These are phyloP conservation scores for Taphrina populina DNA, from an alignment of 1,139 yeast species.

Conservation along the genomic window DNA sequence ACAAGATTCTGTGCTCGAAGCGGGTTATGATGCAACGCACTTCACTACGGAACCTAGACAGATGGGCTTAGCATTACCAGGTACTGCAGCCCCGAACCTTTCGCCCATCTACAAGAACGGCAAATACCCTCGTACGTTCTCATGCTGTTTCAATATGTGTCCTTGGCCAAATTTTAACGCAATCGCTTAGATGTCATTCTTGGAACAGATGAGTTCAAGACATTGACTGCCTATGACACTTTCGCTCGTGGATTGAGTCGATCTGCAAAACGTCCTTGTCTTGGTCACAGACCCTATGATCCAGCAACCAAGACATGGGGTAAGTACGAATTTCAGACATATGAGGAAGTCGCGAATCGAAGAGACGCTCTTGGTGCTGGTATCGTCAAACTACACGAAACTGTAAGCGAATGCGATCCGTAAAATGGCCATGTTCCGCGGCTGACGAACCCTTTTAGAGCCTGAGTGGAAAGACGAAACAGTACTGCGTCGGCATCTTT, in stretches of 20 bases:
- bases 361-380: conserved; percentile 64
- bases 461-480: conserved; percentile 39
- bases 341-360: conserved; percentile 49
- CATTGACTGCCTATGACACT: conserved; percentile 54
- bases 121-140: conserved; percentile 49
- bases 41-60: conserved; percentile 41
- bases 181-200: conserved; percentile 47
- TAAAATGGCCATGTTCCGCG: conserved; percentile 38
- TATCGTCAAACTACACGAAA: conserved; percentile 48
- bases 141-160: not conserved
- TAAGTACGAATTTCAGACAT: conserved; percentile 55
- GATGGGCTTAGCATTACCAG: conserved; percentile 51
- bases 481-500: conserved; percentile 57
- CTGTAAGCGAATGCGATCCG: conserved; percentile 37
- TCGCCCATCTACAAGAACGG: conserved; percentile 51
- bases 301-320: conserved; percentile 52
- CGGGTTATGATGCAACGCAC: conserved; percentile 15
- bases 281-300: conserved; percentile 54
- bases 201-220: conserved; percentile 52
- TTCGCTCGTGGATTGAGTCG: conserved; percentile 50
- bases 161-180: conserved; percentile 38
- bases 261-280: conserved; percentile 49
- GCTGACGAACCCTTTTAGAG: conserved; percentile 34
- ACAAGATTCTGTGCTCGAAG: conserved; percentile 12
- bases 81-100: conserved; percentile 52